phyloP scores from a whole-genome alignment of 139 green algal species.

The Coccomyxa sp. region DNA sequence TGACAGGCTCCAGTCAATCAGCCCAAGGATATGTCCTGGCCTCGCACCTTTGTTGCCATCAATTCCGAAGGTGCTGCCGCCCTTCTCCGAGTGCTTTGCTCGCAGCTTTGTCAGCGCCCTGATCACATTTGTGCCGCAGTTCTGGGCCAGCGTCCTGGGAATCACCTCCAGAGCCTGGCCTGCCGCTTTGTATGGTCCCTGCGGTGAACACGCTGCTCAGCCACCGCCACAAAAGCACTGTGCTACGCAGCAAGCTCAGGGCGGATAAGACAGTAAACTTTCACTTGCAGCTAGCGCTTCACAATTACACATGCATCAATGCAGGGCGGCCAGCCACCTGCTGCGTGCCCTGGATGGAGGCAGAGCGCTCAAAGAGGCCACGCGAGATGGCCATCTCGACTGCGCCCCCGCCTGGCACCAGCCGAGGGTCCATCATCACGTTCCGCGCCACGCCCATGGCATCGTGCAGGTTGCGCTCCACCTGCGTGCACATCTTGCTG shows the following conservation, averaged over 20 bases:
- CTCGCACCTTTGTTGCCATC: constrained; percentile 74
- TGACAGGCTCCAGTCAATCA: too few species aligned
- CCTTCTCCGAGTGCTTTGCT: constrained; percentile 68
- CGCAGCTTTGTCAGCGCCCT: constrained; percentile 96
- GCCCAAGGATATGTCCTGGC: too few species aligned
- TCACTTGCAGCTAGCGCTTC: neutral
- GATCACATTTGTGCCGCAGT: constrained; percentile 99
- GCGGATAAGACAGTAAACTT: too few species aligned
- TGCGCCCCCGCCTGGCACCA: constrained; percentile 94
- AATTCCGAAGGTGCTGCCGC: constrained; percentile 75
- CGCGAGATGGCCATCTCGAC: constrained; percentile 94
- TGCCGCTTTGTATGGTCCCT: constrained; percentile 69
- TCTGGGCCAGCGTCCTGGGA: constrained; percentile 93
- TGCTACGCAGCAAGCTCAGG: too few species aligned
- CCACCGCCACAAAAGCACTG: too few species aligned
- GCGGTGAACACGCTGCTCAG: constrained; percentile 19
- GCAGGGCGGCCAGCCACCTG: neutral
- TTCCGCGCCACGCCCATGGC: constrained; percentile 98
- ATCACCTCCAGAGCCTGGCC: constrained; percentile 94
- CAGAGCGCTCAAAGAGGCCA: constrained; percentile 51
- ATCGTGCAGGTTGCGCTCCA: constrained; percentile 91
- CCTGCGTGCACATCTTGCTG: constrained; percentile 39
- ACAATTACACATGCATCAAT: too few species aligned
- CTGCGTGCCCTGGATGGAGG: constrained; percentile 11
- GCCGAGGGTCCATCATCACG: constrained; percentile 82